Percentiles rank a stretch among this genome's conserved stretches.
phyloP scores from a whole-genome alignment of 495 filamentous ascomycete genomes.

The Aspergillus steynii region DNA sequence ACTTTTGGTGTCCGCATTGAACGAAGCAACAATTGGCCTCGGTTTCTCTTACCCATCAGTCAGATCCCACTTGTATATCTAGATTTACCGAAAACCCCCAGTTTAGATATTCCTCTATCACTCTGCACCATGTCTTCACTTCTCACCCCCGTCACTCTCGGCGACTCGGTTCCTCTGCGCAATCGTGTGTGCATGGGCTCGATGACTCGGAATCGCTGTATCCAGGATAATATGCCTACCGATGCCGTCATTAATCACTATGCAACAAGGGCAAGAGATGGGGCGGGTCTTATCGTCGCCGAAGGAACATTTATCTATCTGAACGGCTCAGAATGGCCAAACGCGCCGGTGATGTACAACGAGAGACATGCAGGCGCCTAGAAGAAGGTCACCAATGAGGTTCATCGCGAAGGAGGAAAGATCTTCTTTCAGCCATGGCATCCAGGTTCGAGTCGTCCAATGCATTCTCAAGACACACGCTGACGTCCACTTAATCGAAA shows the following conservation, averaged over 20 bases:
- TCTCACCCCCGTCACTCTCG: slow-evolving; percentile 6
- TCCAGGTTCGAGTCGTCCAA: slow-evolving; percentile 36
- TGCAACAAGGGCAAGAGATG: slow-evolving; percentile 54
- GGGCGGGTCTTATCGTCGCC: slow-evolving; percentile 61
- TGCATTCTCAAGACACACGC: background rate
- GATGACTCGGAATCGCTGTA: slow-evolving; percentile 16
- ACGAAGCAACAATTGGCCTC: no score
- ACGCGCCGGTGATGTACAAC: slow-evolving; percentile 59
- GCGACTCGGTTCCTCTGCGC: slow-evolving; percentile 5
- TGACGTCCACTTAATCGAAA: background rate
- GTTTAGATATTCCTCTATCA: no score
- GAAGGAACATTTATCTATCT: slow-evolving; percentile 61
- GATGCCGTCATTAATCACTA: slow-evolving; percentile 51
- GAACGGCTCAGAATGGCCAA: slow-evolving; percentile 44
- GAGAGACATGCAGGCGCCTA: slow-evolving; percentile 54
- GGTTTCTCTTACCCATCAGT: no score
- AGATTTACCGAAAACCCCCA: no score
- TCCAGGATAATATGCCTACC: slow-evolving; percentile 9
- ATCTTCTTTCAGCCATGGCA: slow-evolving; percentile 65
- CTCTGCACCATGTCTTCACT: background rate
- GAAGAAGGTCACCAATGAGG: slow-evolving; percentile 55
- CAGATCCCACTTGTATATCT: no score
- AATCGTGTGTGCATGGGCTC: slow-evolving; percentile 18
- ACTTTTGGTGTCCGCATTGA: no score
- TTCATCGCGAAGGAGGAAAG: slow-evolving; percentile 55